Evolutionary conservation across 148 eudicot genomes (phyloP), one percentile per base, ranked within the genome.

Genomic region (Spergularia bocconei): DNA sequence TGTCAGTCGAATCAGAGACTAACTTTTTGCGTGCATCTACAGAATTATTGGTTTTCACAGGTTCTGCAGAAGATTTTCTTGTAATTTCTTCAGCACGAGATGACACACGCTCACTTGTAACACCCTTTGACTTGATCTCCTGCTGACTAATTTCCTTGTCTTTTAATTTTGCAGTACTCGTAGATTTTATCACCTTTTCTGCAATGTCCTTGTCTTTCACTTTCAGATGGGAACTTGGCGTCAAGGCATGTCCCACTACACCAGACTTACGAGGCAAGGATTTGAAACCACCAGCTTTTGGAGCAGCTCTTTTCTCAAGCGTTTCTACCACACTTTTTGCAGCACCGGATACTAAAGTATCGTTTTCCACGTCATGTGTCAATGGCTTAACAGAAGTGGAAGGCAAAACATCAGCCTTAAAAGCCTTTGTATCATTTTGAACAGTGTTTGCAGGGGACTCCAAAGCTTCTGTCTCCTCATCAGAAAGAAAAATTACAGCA

Each of bases 401-500:
- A 77, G 56, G 68, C 69, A 73, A 76, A 59, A 52, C 79, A 77
- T 79, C 55, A 78, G 16, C 44, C 70, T 48, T 67, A 79, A 44
- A 79, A 53, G 70, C 75, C 59, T 68, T 71, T 69, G 53, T 54
- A 44, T 54, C 74, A 54, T 84, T 73, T 55, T 21, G 75, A 70
- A 72, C 54, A 7, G 52, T 52, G 73, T 77, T 60, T 55, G 25
- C 59, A 51, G 72, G 72, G 69, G 86, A 63, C 66, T 58, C 69
- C 47, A 76, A 84, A 69, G 66, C 58, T 73, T 81, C 90, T 7
- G 69, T 66, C 81, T 95, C 97, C 69, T 89, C 99, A 80, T 92
- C 98, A 17, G 97, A 90, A 81, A 88, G 87, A 73, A 95, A 71
- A 76, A 89, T 81, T 55, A 86, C 69, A 73, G 67, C 59, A 59